These are phyloP conservation scores for Entomortierella beljakovae DNA, from an alignment of 192 early-diverging fungal genomes.

Conservation along the genomic window DNA sequence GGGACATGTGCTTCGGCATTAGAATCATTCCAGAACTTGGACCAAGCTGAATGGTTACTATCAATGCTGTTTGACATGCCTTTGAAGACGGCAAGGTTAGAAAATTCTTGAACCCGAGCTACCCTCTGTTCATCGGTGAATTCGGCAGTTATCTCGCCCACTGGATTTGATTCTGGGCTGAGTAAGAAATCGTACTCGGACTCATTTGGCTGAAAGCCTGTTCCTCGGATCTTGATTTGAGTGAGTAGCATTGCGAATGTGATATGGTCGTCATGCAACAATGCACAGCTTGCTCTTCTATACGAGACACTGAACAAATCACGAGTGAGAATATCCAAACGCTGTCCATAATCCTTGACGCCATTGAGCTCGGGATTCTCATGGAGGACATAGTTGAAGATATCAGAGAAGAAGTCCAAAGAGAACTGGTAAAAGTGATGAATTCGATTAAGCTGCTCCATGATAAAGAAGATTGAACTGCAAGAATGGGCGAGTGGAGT, in stretches of 20 bases:
- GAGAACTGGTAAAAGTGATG: constrained; percentile 99
- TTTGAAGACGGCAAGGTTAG: constrained; percentile 56
- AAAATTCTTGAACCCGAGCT: constrained; percentile 57
- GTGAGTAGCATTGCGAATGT: constrained; percentile 88
- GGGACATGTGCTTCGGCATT: constrained; percentile 64
- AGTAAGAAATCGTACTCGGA: constrained; percentile 79
- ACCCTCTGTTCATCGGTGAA: constrained; percentile 63
- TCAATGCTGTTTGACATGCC: constrained; percentile 52
- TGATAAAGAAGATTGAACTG: constrained; percentile 95
- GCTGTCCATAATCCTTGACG: constrained; percentile 72
- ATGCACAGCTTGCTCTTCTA: constrained; percentile 80
- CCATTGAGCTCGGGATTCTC: constrained; percentile 74
- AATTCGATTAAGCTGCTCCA: constrained; percentile 91
- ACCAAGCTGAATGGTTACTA: constrained; percentile 59
- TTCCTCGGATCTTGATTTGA: constrained; percentile 83
- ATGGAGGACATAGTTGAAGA: constrained; percentile 90
- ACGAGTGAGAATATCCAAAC: constrained; percentile 78
- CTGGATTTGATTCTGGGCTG: constrained; percentile 63
- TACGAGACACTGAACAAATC: constrained; percentile 90
- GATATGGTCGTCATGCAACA: constrained; percentile 94
- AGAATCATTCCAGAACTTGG: constrained; percentile 57
- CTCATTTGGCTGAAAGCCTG: constrained; percentile 69
- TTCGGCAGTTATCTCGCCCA: constrained; percentile 59
- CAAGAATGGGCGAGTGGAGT: constrained; percentile 92
- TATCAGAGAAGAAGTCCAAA: constrained; percentile 93